Percentiles rank a stretch among this genome's conserved stretches.
Evolutionary conservation across 768 basidiomycete species (phyloP).

Genomic region (Solioccasus polychromus): DNA sequence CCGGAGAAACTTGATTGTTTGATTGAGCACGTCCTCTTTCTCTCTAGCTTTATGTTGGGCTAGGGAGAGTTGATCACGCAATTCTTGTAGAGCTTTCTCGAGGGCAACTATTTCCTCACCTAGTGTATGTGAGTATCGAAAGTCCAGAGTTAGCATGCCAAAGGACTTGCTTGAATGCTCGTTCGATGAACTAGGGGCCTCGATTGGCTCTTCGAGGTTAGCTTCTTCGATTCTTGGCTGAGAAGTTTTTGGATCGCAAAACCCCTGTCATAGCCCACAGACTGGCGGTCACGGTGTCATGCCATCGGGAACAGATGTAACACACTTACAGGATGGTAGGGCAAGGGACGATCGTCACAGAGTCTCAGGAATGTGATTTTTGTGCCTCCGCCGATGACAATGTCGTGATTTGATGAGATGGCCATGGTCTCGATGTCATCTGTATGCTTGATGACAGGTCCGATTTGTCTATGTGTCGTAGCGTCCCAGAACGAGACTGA

Average conservation of each 20-base stretch:
- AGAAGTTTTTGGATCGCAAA: too few relatives aligned
- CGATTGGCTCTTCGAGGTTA: background rate
- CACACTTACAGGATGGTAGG: background rate
- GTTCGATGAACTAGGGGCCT: too few relatives aligned
- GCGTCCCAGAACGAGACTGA: slow-evolving; percentile 13
- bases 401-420: slow-evolving; percentile 1
- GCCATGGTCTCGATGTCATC: slow-evolving; percentile 1
- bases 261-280: too few relatives aligned
- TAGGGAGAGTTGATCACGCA: background rate
- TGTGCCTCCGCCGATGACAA: slow-evolving; percentile 5
- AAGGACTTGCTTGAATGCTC: too few relatives aligned
- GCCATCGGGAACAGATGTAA: too few relatives aligned
- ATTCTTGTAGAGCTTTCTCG: background rate
- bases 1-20: background rate
- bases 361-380: background rate
- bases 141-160: background rate
- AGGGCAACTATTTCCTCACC: background rate
- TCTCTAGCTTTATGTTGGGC: background rate
- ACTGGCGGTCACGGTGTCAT: background rate
- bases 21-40: too few relatives aligned
- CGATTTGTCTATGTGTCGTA: slow-evolving; percentile 3
- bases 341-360: background rate
- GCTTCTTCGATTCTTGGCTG: background rate
- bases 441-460: slow-evolving; percentile 5
- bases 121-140: too few relatives aligned